A percentile compares a stretch with the other conserved stretches of the same genome.
Evolutionary conservation across 78 protist genomes (phyloP).

Genomic region (Planoprotostelium fungivorum): DNA sequence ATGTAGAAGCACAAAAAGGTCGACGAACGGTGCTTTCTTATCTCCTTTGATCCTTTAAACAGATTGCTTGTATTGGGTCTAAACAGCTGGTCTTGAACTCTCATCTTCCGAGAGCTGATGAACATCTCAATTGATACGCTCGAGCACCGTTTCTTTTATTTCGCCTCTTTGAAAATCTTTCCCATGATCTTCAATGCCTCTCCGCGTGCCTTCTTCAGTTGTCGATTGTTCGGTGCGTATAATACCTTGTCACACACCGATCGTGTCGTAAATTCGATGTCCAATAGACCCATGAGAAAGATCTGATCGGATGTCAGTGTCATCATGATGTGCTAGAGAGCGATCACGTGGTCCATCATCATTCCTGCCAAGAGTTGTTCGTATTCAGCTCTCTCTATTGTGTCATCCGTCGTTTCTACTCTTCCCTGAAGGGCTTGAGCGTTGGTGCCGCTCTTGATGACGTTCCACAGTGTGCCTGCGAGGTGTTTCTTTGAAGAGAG

Average conservation of each 20-base stretch:
- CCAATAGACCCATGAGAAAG: background rate
- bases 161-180: background rate
- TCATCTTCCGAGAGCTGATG: too few species aligned
- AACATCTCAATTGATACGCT: too few species aligned
- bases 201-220: background rate
- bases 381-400: background rate
- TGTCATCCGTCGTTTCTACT: background rate
- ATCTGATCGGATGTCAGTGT: background rate
- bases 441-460: background rate
- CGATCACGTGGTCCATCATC: background rate
- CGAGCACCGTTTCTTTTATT: too few species aligned
- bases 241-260: background rate
- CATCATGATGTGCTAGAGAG: background rate
- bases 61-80: too few species aligned
- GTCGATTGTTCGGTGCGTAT: background rate
- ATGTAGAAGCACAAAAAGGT: too few species aligned
- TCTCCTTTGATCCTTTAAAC: too few species aligned
- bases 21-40: too few species aligned
- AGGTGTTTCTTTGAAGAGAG: background rate
- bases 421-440: background rate
- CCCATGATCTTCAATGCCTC: background rate
- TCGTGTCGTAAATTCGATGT: background rate
- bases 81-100: too few species aligned
- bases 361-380: background rate
- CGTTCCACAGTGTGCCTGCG: background rate